Evolutionary conservation across 2,329 filamentous ascomycete species (phyloP), one percentile per base, ranked within the genome.

Genomic region (Alternaria alternata): DNA sequence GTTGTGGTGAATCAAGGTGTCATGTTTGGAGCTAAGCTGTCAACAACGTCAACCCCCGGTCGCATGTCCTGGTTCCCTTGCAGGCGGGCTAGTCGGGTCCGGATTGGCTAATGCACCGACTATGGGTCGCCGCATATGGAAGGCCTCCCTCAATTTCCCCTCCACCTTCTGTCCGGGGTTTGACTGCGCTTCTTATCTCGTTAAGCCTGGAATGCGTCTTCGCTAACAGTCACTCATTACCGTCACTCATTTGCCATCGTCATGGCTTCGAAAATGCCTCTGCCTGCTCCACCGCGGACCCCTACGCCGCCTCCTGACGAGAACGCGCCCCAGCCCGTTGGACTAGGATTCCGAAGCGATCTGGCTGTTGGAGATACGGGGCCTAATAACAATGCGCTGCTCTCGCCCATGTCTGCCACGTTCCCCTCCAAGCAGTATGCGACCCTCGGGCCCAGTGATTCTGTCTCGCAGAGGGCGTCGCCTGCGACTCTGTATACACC

Each of bases 271-370:
- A 81, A 81, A 66, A 81, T 87, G 65, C 85, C 87, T 52, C 83
- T 88, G 63, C 86, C 86, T 58, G 76, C 84, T 42, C 87, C 87
- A 62, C 88, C 88, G 57, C 83, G 86, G 67, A 89, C 88, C 32
- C 88, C 88, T 12, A 89, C 88, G 68, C 88, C 88, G 66, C 88
- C 88, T 64, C 83, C 85, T 71, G 81, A 83, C 55, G 84, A 87
- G 65, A 81, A 84, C 66, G 70, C 75, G 60, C 60, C 62, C 41
- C 59, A 72, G 36, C 62, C 70, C 34, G 67, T 74, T 46, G 77
- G 75, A 52, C 73, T 77, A 41, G 76, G 77, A 55, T 66, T 79
- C 46, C 72, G 75, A 54, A 62, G 69, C 58, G 64, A 69, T 52
- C 64, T 74, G 52, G 70, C 75, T 36, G 64, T 67, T 20, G 62